Conservation (phyloP, 202 grass and related monocot genomes). For the Zoysia matrella region DNA sequence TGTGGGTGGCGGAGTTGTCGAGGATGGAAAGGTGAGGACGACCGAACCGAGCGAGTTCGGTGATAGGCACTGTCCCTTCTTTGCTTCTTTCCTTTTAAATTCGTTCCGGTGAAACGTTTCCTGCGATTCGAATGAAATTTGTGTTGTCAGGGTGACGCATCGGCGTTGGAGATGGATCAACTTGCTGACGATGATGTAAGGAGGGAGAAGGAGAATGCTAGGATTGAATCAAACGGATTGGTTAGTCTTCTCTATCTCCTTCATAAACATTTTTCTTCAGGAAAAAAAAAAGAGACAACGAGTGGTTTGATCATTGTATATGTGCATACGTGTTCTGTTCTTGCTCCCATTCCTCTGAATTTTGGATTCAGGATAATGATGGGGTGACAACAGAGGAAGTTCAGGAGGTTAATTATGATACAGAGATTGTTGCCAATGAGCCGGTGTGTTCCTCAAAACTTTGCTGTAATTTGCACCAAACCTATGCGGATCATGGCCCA, state of each 20-base stretch:
- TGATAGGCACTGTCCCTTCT: neutral
- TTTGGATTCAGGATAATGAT: slow-evolving; percentile 25
- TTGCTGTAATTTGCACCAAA: neutral
- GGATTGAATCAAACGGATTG: slow-evolving; percentile 14
- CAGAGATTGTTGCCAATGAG: neutral
- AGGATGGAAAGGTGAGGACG: slow-evolving; percentile 44
- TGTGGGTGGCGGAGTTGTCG: slow-evolving; percentile 30
- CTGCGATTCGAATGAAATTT: neutral
- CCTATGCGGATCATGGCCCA: neutral
- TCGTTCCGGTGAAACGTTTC: neutral
- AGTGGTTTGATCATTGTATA: neutral
- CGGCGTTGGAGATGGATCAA: neutral
- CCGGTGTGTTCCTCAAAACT: slow-evolving; percentile 35
- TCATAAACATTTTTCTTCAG: neutral
- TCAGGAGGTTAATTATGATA: slow-evolving; percentile 11
- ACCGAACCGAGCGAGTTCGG: neutral
- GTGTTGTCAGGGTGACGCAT: neutral
- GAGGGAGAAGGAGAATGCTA: neutral
- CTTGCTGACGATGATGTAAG: neutral
- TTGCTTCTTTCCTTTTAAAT: neutral
- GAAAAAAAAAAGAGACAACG: too few relatives aligned
- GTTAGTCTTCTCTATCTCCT: slow-evolving; percentile 18
- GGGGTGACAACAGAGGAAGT: slow-evolving; percentile 20
- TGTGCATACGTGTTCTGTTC: neutral
- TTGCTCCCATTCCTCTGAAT: neutral